Percentiles rank a stretch among this genome's conserved stretches.
Conservation (phyloP, 306 rosid genomes). For the Oxytropis ochrocephala region DNA sequence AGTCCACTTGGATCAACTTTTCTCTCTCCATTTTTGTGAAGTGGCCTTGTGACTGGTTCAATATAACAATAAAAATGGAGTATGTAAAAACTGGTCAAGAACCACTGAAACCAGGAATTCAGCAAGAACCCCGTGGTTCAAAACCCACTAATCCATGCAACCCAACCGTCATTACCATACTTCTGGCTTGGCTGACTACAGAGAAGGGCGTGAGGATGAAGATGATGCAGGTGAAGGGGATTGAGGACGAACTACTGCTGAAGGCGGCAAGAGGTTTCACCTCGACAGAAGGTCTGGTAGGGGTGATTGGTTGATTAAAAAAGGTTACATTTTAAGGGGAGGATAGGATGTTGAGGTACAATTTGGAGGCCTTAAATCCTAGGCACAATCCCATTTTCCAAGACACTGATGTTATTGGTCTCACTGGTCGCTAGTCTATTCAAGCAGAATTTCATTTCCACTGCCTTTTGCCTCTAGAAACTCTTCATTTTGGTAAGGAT, state of each 20-base stretch:
- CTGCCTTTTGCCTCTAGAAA: not conserved
- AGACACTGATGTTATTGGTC: slow-evolving; percentile 59
- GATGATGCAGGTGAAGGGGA: slow-evolving; percentile 32
- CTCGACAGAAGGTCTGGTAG: slow-evolving; percentile 76
- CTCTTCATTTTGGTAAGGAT: not conserved
- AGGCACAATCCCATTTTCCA: slow-evolving; percentile 56
- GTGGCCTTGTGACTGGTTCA: too few relatives aligned
- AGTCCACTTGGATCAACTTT: not conserved
- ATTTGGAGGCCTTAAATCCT: slow-evolving; percentile 57
- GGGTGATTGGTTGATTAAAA: slow-evolving; percentile 85
- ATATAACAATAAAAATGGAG: too few relatives aligned
- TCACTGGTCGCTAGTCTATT: slow-evolving; percentile 15
- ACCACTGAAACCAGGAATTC: too few relatives aligned
- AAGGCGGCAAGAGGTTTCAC: slow-evolving; percentile 51
- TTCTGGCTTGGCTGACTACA: too few relatives aligned
- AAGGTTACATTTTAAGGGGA: slow-evolving; percentile 58
- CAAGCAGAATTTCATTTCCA: not conserved
- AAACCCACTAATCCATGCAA: too few relatives aligned
- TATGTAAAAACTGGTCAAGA: too few relatives aligned
- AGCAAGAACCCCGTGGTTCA: too few relatives aligned
- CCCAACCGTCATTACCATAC: too few relatives aligned
- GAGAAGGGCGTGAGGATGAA: slow-evolving; percentile 38
- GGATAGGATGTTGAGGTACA: slow-evolving; percentile 68
- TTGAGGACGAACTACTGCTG: slow-evolving; percentile 64
- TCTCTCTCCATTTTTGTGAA: not conserved